phyloP scores from a whole-genome alignment of 2,329 filamentous ascomycete species.

The Ophiocordyceps australis region DNA sequence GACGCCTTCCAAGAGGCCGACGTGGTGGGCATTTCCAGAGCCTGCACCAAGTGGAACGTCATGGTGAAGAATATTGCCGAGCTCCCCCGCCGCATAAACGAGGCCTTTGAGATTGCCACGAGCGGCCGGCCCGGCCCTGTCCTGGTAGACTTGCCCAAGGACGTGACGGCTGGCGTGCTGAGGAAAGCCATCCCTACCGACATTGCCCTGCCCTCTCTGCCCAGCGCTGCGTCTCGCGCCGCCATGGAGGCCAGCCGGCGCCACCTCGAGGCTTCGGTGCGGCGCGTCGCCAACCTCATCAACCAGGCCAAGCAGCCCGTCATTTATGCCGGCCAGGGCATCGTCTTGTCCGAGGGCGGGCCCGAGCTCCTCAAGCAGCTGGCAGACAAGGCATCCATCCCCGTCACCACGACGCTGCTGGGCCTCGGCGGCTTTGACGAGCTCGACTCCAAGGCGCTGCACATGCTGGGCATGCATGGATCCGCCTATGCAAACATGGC shows the following conservation, averaged over 20 bases:
- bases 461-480: constrained; percentile 99
- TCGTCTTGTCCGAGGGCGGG: constrained; percentile 65
- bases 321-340: constrained; percentile 85
- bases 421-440: constrained; percentile 88
- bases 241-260: constrained; percentile 55
- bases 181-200: constrained; percentile 65
- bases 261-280: constrained; percentile 56
- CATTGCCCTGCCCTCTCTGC: constrained; percentile 57
- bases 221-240: constrained; percentile 71
- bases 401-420: constrained; percentile 89
- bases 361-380: constrained; percentile 66
- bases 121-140: constrained; percentile 88
- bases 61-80: constrained; percentile 95
- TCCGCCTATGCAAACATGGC: constrained; percentile 95
- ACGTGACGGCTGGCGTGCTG: constrained; percentile 76
- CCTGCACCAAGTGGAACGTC: constrained; percentile 98
- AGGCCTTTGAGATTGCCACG: constrained; percentile 95
- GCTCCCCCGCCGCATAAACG: constrained; percentile 83
- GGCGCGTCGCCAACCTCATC: constrained; percentile 62
- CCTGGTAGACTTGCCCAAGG: constrained; percentile 89
- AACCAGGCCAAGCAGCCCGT: constrained; percentile 87
- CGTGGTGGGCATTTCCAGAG: constrained; percentile 78
- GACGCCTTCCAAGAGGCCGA: constrained; percentile 97
- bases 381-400: constrained; percentile 78
- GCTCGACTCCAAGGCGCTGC: constrained; percentile 79